Conservation (phyloP, 2,329 filamentous ascomycete genomes). For the Calonectria multiphialidica region DNA sequence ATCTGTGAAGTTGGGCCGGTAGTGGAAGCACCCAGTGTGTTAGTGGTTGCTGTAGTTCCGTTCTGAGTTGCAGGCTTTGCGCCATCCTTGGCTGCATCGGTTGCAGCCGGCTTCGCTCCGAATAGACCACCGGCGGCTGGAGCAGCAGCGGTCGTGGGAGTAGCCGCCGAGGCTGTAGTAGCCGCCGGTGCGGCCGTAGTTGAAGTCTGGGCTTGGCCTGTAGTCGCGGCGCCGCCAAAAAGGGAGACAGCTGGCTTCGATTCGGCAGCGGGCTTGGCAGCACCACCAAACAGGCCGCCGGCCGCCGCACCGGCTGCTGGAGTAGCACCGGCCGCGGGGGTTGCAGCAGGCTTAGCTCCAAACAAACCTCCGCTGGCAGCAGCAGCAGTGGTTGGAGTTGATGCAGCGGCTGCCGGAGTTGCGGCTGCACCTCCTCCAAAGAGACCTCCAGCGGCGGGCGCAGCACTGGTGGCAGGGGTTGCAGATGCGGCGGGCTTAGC, state of each 20-base stretch:
- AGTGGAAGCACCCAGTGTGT: conserved; percentile 77
- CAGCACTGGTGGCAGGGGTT: conserved; percentile 45
- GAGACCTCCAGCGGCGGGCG: conserved; percentile 51
- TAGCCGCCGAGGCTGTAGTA: conserved; percentile 42
- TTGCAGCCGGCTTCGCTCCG: conserved; percentile 48
- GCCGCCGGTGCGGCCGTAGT: conserved; percentile 28
- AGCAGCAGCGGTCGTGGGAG: conserved; percentile 46
- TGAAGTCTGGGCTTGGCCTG: conserved; percentile 34
- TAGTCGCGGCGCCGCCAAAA: conserved; percentile 39
- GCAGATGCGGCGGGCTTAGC: conserved; percentile 54
- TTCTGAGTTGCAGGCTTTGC: conserved; percentile 46
- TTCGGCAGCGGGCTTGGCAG: conserved; percentile 38
- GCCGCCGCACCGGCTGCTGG: conserved; percentile 45
- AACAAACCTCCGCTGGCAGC: conserved; percentile 48
- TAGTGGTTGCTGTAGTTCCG: conserved; percentile 49
- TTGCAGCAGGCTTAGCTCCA: conserved; percentile 45
- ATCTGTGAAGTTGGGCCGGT: conserved; percentile 85
- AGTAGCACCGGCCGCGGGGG: conserved; percentile 30
- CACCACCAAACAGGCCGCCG: conserved; percentile 40
- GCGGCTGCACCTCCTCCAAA: conserved; percentile 48
- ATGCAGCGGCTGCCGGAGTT: conserved; percentile 42
- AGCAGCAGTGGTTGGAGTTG: conserved; percentile 46
- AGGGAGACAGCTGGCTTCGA: conserved; percentile 41
- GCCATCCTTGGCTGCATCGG: conserved; percentile 43
- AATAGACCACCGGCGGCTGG: conserved; percentile 49